Base-by-base conservation (phyloP, 192 early-diverging fungal species). In the Jimgerdemannia flammicorona region DNA sequence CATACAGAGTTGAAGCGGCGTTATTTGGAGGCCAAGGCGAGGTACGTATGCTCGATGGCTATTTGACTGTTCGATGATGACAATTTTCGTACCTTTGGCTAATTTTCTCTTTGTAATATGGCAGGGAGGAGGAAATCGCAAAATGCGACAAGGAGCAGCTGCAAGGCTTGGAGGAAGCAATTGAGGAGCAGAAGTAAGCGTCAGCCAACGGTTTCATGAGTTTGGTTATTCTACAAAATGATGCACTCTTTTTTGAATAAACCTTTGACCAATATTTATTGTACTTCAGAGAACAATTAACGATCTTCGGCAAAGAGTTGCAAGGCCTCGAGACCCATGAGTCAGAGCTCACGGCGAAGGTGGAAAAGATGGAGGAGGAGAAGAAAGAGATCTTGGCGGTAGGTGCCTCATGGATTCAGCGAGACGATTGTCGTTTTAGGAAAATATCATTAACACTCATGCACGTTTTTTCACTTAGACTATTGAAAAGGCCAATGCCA, bases 161-260 rank as follows among this genome's bases (percentile, higher is more conserved):
- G 43, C 49, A 65, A 17, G 66, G 44, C 3, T 19, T 75, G 74
- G 74, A 75, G 42, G 67, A 66, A 19, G 74, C 66, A 42, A 75
- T 75, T 40, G 67, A 69, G 20, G 74, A 75, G 19, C 74, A 75
- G 40, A 75, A 75, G 67, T 68, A 54, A 10, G 3, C 68, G 44
- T 7, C 67, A 59, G 71, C 59, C 63, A 39, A 72, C 71, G 18
- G 29, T 29, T 29, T 29, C 29, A 29, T 29, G 29, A 29, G 29
- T 29, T 29, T 1, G 29, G 29, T 29, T n/a, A 29, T 29, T 29
- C 29, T 29, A 29, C 29, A 29, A 29, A 29, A 29, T 29, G 29
- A 29, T 29, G 29, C 29, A 29, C 29, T 29, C 29, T 29, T 29
- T 29, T 29, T 29, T 29, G 29, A 29, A 29, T 29, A 29, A 29